These are phyloP conservation scores for Penicillium sp. DNA, from an alignment of 2,329 filamentous ascomycete species.

Conservation along the genomic window DNA sequence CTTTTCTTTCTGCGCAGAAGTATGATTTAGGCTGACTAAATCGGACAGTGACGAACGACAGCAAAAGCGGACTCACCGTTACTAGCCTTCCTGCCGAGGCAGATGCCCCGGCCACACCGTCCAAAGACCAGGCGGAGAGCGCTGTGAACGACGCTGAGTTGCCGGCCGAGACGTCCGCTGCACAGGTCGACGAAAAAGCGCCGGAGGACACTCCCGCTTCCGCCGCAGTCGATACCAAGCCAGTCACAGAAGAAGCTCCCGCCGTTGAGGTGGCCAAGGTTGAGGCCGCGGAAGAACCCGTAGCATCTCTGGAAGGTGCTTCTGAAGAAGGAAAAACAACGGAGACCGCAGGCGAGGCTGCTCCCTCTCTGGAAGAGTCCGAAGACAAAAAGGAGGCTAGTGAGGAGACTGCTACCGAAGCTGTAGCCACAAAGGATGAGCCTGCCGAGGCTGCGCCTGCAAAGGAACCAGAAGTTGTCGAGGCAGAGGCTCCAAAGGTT, in stretches of 20 bases:
- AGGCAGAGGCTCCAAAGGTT: background rate
- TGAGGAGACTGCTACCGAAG: background rate
- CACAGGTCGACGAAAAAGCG: slow-evolving; percentile 6
- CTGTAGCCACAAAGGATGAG: background rate
- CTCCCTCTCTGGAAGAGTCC: background rate
- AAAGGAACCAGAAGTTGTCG: background rate
- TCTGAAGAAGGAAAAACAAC: slow-evolving; percentile 4
- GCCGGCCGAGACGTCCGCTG: slow-evolving; percentile 5
- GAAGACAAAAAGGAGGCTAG: background rate
- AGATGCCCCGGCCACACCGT: slow-evolving; percentile 4
- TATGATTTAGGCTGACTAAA: background rate
- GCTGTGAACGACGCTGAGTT: slow-evolving; percentile 12
- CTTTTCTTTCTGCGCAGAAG: background rate
- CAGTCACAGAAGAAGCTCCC: slow-evolving; percentile 2
- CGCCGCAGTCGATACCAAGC: background rate
- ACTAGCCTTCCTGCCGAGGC: slow-evolving; percentile 6
- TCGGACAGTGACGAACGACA: slow-evolving; percentile 7
- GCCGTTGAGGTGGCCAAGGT: background rate
- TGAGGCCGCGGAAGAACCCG: background rate
- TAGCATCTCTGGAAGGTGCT: slow-evolving; percentile 1
- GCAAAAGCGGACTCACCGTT: slow-evolving; percentile 11
- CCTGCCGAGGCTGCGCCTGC: slow-evolving; percentile 1
- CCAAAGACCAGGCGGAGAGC: slow-evolving; percentile 11
- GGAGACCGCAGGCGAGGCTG: slow-evolving; percentile 1
- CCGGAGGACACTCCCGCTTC: slow-evolving; percentile 1